Conservation (phyloP, 352 stramenopile species). For the Elongisporangium senticosum region DNA sequence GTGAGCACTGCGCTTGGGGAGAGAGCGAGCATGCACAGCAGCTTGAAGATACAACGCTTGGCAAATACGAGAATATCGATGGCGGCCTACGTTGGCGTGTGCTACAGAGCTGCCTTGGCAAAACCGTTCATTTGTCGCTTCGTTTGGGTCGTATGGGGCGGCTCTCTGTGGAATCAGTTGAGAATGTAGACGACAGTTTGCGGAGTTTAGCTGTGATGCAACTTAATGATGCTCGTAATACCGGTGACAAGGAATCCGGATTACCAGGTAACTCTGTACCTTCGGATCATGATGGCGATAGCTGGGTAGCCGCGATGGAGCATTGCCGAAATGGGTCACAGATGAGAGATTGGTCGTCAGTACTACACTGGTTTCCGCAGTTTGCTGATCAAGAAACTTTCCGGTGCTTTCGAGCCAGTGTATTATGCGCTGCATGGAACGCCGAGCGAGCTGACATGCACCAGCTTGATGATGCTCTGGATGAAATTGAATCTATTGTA, state of each 20-base stretch:
- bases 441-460: constrained; percentile 77
- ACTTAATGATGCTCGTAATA: constrained; percentile 59
- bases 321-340: constrained; percentile 48
- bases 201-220: constrained; percentile 69
- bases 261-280: constrained; percentile 1
- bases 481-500: constrained; percentile 48
- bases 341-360: constrained; percentile 63
- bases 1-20: constrained; percentile 57
- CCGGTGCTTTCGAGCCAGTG: constrained; percentile 56
- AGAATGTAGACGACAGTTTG: constrained; percentile 76
- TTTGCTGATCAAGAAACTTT: constrained; percentile 50
- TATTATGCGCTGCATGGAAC: constrained; percentile 77
- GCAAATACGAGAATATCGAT: constrained; percentile 50
- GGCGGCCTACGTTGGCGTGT: constrained; percentile 63
- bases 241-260: constrained; percentile 29
- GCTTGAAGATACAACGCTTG: constrained; percentile 67
- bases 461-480: constrained; percentile 70
- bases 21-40: constrained; percentile 61
- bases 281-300: constrained; percentile 23
- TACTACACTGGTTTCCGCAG: constrained; percentile 56
- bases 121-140: constrained; percentile 70
- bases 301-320: constrained; percentile 61
- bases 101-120: constrained; percentile 65
- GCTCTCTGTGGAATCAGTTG: constrained; percentile 63
- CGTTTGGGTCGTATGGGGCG: constrained; percentile 55